These are phyloP conservation scores for Termitomyces sp. DNA, from an alignment of 768 basidiomycete genomes.

Conservation along the genomic window DNA sequence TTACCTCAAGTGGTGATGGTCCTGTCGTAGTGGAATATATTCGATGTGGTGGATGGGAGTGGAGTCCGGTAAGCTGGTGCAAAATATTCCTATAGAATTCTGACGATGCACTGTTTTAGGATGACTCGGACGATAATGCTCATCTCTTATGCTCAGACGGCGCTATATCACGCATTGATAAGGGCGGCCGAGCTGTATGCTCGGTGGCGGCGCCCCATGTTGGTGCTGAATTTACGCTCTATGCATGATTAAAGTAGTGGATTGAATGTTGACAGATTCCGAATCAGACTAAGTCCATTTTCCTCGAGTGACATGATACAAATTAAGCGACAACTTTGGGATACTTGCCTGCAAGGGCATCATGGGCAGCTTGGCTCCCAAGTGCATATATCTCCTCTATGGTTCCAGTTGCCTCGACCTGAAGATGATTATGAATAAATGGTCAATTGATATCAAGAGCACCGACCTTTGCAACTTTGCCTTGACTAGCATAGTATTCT, in stretches of 20 bases:
- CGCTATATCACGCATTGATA: slow-evolving; percentile 57
- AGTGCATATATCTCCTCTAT: slow-evolving; percentile 21
- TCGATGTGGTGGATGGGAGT: slow-evolving; percentile 80
- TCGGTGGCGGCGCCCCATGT: slow-evolving; percentile 33
- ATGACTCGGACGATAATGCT: slow-evolving; percentile 53
- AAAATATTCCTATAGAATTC: neutral
- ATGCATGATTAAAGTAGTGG: slow-evolving; percentile 29
- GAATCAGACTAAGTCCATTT: slow-evolving; percentile 4
- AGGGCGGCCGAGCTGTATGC: slow-evolving; percentile 57
- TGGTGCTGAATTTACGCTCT: slow-evolving; percentile 43
- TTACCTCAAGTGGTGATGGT: slow-evolving; percentile 41
- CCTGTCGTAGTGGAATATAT: slow-evolving; percentile 71
- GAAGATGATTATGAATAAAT: neutral
- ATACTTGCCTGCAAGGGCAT: slow-evolving; percentile 21
- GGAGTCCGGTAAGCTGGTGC: slow-evolving; percentile 61
- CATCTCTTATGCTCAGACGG: slow-evolving; percentile 84
- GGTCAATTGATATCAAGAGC: neutral
- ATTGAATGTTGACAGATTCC: neutral
- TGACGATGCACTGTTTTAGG: slow-evolving; percentile 35
- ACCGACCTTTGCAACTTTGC: slow-evolving; percentile 79
- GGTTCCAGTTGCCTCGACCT: slow-evolving; percentile 64
- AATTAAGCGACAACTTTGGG: slow-evolving; percentile 8
- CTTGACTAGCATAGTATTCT: slow-evolving; percentile 62
- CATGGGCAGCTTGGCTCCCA: slow-evolving; percentile 49
- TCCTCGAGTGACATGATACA: slow-evolving; percentile 1